Percentiles rank a stretch among this genome's conserved stretches.
Evolutionary conservation across 2,329 filamentous ascomycete genomes (phyloP).

Genomic region (Hypoxylon sp.): DNA sequence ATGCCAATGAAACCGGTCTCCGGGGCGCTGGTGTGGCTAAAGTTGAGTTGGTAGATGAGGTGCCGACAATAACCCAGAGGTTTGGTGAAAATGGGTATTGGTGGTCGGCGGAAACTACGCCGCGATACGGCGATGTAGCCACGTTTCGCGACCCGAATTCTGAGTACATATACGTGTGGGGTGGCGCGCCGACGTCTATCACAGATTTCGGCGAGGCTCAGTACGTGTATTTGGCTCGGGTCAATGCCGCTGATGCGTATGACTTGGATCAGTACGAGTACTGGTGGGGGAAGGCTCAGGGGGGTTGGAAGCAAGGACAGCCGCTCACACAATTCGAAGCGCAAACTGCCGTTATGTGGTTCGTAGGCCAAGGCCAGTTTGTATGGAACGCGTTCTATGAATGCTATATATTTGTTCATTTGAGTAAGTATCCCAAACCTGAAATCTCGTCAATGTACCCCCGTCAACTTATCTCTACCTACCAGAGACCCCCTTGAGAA

Average conservation of each 20-base stretch:
- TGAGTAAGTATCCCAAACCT: constrained; percentile 34
- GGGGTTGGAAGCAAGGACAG: constrained; percentile 48
- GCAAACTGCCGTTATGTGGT: constrained; percentile 52
- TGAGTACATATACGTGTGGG: constrained; percentile 51
- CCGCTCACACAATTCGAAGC: constrained; percentile 45
- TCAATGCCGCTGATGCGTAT: constrained; percentile 48
- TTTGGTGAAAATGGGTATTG: constrained; percentile 47
- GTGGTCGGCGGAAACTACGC: constrained; percentile 46
- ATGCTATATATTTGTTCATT: constrained; percentile 50
- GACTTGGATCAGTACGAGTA: constrained; percentile 51
- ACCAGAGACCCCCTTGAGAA: too few relatives aligned
- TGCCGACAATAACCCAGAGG: constrained; percentile 49
- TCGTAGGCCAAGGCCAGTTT: constrained; percentile 50
- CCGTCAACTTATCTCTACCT: too few relatives aligned
- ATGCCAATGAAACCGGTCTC: constrained; percentile 46
- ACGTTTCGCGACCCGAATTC: constrained; percentile 51
- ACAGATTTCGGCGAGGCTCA: constrained; percentile 37
- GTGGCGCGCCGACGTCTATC: constrained; percentile 48
- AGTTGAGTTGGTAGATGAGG: constrained; percentile 46
- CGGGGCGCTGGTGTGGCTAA: constrained; percentile 50
- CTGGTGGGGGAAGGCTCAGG: constrained; percentile 49
- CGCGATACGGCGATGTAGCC: constrained; percentile 51
- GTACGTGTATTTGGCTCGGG: constrained; percentile 51
- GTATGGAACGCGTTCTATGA: constrained; percentile 48
- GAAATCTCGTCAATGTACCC: too few relatives aligned